These are phyloP conservation scores for Aureobasidium sp. DNA, from an alignment of 2,329 filamentous ascomycete species.

Conservation along the genomic window DNA sequence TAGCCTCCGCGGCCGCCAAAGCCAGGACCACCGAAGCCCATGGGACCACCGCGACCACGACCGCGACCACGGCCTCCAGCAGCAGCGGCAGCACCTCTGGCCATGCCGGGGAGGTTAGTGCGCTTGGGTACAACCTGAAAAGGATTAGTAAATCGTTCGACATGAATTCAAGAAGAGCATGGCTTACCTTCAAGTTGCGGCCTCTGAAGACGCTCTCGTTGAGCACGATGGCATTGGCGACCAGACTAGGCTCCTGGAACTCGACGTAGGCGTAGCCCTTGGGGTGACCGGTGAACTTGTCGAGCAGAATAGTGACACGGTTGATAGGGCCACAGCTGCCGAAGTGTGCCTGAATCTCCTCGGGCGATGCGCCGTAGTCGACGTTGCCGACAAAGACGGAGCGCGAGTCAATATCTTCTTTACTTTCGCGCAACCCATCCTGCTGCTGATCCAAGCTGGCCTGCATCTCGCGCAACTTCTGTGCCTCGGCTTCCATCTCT, in stretches of 20 bases:
- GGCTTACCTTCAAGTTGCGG: slow-evolving; percentile 80
- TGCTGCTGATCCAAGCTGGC: slow-evolving; percentile 70
- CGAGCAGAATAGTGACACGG: slow-evolving; percentile 90
- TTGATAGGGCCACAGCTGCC: slow-evolving; percentile 97
- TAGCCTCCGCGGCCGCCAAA: slow-evolving; percentile 41
- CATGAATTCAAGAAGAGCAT: neutral
- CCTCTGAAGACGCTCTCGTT: slow-evolving; percentile 96
- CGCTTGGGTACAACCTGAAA: slow-evolving; percentile 76
- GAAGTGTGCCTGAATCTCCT: slow-evolving; percentile 98
- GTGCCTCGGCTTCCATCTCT: slow-evolving; percentile 53
- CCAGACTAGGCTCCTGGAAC: slow-evolving; percentile 87
- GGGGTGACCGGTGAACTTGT: slow-evolving; percentile 98
- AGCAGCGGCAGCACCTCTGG: slow-evolving; percentile 61
- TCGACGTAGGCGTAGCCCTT: slow-evolving; percentile 99
- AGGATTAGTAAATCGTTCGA: slow-evolving; percentile 21
- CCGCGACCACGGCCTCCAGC: slow-evolving; percentile 45
- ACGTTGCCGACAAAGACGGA: slow-evolving; percentile 99
- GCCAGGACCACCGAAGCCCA: slow-evolving; percentile 47
- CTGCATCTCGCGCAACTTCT: slow-evolving; percentile 50
- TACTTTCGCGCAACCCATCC: slow-evolving; percentile 79
- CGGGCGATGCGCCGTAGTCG: slow-evolving; percentile 92
- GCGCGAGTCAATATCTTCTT: slow-evolving; percentile 88
- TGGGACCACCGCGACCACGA: slow-evolving; percentile 31
- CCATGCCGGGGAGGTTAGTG: slow-evolving; percentile 94
- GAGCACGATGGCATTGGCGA: slow-evolving; percentile 85